These are phyloP conservation scores for Xerocomus brunneocitrinus DNA, from an alignment of 768 basidiomycete species.

Conservation along the genomic window DNA sequence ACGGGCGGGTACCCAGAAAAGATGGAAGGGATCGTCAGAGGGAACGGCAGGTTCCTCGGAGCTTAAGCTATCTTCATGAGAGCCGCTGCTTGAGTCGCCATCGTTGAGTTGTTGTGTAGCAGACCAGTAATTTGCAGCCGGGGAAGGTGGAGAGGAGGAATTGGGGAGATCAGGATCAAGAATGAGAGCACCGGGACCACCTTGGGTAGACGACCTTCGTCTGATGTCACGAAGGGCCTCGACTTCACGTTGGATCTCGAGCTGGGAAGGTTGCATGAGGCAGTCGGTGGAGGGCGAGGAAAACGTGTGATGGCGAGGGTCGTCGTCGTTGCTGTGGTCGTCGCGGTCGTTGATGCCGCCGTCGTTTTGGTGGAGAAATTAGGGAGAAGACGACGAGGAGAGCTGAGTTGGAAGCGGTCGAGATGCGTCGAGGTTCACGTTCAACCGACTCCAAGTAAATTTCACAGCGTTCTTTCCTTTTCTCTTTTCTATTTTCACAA, in stretches of 20 bases:
- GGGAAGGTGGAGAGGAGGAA: conserved; percentile 55
- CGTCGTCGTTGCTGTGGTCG: conserved; percentile 7
- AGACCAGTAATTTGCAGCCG: conserved; percentile 52
- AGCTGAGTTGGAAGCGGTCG: background rate
- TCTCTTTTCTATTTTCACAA: background rate
- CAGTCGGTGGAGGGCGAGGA: background rate
- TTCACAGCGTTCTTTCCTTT: conserved; percentile 8
- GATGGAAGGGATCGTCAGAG: conserved; percentile 76
- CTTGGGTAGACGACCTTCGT: conserved; percentile 71
- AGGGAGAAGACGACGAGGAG: background rate
- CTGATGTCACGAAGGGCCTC: conserved; percentile 80
- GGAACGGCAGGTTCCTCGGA: conserved; percentile 29
- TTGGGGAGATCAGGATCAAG: conserved; percentile 92
- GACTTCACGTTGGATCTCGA: conserved; percentile 84
- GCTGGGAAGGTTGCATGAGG: conserved; percentile 69
- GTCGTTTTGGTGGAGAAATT: conserved; percentile 5
- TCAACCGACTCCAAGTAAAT: conserved; percentile 2
- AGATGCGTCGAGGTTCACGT: background rate
- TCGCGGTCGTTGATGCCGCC: conserved; percentile 6
- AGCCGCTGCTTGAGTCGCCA: conserved; percentile 42
- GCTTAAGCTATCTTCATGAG: conserved; percentile 37
- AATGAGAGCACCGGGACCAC: conserved; percentile 73
- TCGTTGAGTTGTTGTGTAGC: conserved; percentile 37
- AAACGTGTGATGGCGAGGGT: conserved; percentile 13
- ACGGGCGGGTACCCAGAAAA: conserved; percentile 98